A percentile compares a stretch with the other conserved stretches of the same genome.
These are phyloP conservation scores for Metschnikowia reukaufii DNA, from an alignment of 805 yeast genomes.

Conservation along the genomic window DNA sequence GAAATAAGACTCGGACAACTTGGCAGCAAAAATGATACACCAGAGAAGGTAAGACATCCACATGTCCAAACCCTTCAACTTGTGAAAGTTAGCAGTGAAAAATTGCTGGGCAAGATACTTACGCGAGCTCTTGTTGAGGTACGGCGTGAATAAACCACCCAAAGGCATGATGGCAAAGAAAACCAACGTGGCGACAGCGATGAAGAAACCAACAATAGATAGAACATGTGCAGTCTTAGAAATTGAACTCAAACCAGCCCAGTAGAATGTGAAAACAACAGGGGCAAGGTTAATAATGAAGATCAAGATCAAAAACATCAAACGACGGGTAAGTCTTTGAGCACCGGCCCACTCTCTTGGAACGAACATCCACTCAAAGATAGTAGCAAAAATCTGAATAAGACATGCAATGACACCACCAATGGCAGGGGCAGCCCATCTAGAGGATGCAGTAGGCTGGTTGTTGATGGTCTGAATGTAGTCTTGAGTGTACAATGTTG, in stretches of 20 bases:
- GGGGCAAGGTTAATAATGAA: conserved; percentile 79
- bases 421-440: conserved; percentile 90
- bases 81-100: conserved; percentile 88
- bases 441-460: conserved; percentile 83
- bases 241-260: conserved; percentile 63
- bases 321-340: conserved; percentile 88
- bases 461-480: conserved; percentile 81
- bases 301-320: conserved; percentile 68
- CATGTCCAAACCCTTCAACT: conserved; percentile 84
- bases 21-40: conserved; percentile 86
- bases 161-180: conserved; percentile 95
- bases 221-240: conserved; percentile 76
- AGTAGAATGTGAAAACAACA: conserved; percentile 78
- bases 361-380: conserved; percentile 92
- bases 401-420: conserved; percentile 87
- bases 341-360: conserved; percentile 99
- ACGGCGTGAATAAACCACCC: conserved; percentile 93
- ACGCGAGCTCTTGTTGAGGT: conserved; percentile 83
- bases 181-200: conserved; percentile 77
- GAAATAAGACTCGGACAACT: conserved; percentile 77
- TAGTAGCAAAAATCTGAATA: conserved; percentile 83
- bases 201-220: conserved; percentile 83
- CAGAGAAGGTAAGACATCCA: conserved; percentile 94
- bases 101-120: conserved; percentile 91
- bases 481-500: conserved; percentile 83